These are phyloP conservation scores for Calonectria pseudoreteaudii DNA, from an alignment of 2,329 filamentous ascomycete genomes.

Conservation along the genomic window DNA sequence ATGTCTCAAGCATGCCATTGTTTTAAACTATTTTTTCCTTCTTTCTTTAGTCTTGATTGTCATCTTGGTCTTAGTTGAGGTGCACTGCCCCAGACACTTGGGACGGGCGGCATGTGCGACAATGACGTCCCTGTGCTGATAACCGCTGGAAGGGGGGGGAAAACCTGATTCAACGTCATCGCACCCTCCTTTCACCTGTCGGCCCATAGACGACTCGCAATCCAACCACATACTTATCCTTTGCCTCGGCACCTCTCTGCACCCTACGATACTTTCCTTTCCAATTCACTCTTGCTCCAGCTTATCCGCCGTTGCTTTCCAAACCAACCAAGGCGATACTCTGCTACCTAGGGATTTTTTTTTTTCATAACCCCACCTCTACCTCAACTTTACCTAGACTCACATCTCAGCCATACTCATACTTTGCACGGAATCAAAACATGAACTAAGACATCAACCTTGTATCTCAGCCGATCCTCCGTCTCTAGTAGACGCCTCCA, in stretches of 20 bases:
- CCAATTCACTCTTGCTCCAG: not conserved
- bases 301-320: not conserved
- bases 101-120: not conserved
- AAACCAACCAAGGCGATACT: not conserved
- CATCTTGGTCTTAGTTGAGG: not conserved
- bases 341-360: not conserved
- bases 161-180: conserved; percentile 7
- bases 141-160: not conserved
- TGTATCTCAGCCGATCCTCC: not conserved
- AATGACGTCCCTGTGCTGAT: not conserved
- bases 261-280: not conserved
- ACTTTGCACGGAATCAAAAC: not conserved
- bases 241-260: not conserved
- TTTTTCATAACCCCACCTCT: not conserved
- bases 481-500: not conserved
- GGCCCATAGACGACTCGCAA: not conserved
- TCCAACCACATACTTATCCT: not conserved
- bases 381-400: not conserved
- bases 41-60: not conserved
- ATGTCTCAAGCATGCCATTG: not conserved
- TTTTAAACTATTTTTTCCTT: not conserved
- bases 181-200: not conserved
- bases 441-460: not conserved
- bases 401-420: not conserved
- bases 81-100: not conserved